Percentiles rank a stretch among this genome's conserved stretches.
Conservation (phyloP, 2,329 filamentous ascomycete species). For the Taxawa tesnikishii region DNA sequence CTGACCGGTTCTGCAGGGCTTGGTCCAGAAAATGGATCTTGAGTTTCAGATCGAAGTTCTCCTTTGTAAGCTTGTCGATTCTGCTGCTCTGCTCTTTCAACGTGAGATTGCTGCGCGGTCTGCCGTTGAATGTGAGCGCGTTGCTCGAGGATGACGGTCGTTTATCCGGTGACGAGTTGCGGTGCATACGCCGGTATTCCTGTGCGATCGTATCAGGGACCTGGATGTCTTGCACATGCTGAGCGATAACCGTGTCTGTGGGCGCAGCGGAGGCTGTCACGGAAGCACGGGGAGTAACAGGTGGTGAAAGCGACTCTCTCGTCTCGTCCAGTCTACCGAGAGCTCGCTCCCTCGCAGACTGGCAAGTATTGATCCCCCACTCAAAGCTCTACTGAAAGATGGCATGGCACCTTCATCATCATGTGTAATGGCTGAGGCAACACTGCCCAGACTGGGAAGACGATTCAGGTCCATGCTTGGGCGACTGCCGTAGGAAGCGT, state of each 20-base stretch:
- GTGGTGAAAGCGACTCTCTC: slow-evolving; percentile 35
- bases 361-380: slow-evolving; percentile 19
- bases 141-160: slow-evolving; percentile 25
- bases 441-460: slow-evolving; percentile 78
- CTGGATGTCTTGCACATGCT: slow-evolving; percentile 79
- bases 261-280: slow-evolving; percentile 33
- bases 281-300: slow-evolving; percentile 57
- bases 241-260: slow-evolving; percentile 78
- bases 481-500: slow-evolving; percentile 14
- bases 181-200: slow-evolving; percentile 69
- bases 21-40: slow-evolving; percentile 97
- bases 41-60: slow-evolving; percentile 93
- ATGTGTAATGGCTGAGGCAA: slow-evolving; percentile 60
- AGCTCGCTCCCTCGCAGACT: slow-evolving; percentile 27
- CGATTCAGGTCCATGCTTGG: slow-evolving; percentile 52
- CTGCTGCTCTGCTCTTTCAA: slow-evolving; percentile 96
- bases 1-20: slow-evolving; percentile 80
- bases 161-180: slow-evolving; percentile 49
- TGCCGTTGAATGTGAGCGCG: slow-evolving; percentile 13
- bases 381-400: slow-evolving; percentile 16
- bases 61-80: slow-evolving; percentile 90
- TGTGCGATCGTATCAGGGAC: slow-evolving; percentile 80
- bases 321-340: slow-evolving; percentile 42
- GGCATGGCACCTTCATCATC: slow-evolving; percentile 26
- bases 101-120: slow-evolving; percentile 46